Evolutionary conservation across 2,329 filamentous ascomycete genomes (phyloP).

Genomic region (Fusarium circinatum): DNA sequence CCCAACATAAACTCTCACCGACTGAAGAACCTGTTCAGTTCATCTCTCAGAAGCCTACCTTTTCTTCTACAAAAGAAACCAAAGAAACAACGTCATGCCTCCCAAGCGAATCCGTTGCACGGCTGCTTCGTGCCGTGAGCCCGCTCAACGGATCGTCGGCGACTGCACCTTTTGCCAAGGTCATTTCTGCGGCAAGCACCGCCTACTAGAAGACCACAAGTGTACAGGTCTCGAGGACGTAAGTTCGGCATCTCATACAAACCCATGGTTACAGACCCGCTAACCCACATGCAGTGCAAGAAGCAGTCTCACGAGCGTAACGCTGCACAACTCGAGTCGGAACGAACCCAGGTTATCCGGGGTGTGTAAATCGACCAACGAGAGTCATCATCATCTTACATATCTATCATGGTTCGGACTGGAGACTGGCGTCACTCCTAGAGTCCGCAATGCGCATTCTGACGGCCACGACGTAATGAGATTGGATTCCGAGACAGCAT

Average conservation of each 20-base stretch:
- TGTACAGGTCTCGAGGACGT: constrained; percentile 92
- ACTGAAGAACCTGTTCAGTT: constrained; percentile 14
- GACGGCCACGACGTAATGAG: constrained; percentile 45
- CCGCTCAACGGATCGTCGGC: constrained; percentile 91
- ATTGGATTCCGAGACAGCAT: constrained; percentile 30
- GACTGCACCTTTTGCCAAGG: constrained; percentile 96
- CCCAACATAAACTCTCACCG: constrained; percentile 21
- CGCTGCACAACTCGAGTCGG: constrained; percentile 88
- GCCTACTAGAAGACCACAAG: constrained; percentile 92
- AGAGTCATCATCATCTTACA: not conserved
- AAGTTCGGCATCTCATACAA: constrained; percentile 49
- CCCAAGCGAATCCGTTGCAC: constrained; percentile 85
- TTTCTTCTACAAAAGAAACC: not conserved
- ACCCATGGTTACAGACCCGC: not conserved
- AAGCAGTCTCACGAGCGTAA: constrained; percentile 96
- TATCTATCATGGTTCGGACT: constrained; percentile 8
- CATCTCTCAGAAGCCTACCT: constrained; percentile 1
- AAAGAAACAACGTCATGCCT: constrained; percentile 60
- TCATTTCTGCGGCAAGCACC: constrained; percentile 94
- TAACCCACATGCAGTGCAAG: constrained; percentile 73
- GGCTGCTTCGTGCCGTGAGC: constrained; percentile 88
- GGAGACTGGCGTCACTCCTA: constrained; percentile 36
- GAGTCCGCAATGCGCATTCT: constrained; percentile 11
- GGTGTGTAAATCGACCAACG: constrained; percentile 70
- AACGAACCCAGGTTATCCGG: constrained; percentile 93